Evolutionary conservation across 106 monocot species (phyloP), one percentile per base, ranked within the genome.

Genomic region (Acanthochlamys bracteata): DNA sequence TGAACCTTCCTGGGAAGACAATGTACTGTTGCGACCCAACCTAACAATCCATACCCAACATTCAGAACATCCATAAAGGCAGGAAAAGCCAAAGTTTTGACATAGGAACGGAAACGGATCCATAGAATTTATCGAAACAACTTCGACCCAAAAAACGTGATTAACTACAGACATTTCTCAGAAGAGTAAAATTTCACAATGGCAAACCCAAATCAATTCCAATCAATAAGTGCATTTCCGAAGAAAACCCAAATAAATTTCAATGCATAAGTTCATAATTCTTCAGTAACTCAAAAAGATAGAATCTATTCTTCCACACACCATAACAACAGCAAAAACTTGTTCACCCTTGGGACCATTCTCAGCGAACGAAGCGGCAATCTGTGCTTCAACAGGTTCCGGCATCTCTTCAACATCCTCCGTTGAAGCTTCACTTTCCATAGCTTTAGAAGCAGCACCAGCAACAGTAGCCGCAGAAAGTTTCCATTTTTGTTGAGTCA

Each of bases 21-120:
- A 96, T 96, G 69, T 96, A 96, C 68, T 96, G 96, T 43, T 87
- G 68, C 17, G 80, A 80, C 16, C 96, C 96, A 61, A 96, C 70
- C 96, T 96, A 64, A 62, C 17, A 74, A 24, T 45, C 20, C 14
- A 45, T 41, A 46, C 9, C 42, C 23, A 24, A 43, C 2, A 63
- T 42, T 4, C 42, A 23, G 2, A 45, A 20, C 43, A 42, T 17
- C 39, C 61, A 61, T 7, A 39, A 17, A 21, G 45, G 20, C 41
- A 25, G 8, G 61, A 15, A 61, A n/a, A 40, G 19, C 16, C 61
- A 33, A 61, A 40, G 0, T 40, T 40, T 41, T 0, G 16, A 10
- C 11, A 1, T 11, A 61, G 16, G 41, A n/a, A 39, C n/a, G 39
- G 19, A 61, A 59, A 33, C 0, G 27, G 14, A 59, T 10, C 11